These are phyloP conservation scores for Talaromyces rugulosus DNA, from an alignment of 2,329 filamentous ascomycete species.

Conservation along the genomic window DNA sequence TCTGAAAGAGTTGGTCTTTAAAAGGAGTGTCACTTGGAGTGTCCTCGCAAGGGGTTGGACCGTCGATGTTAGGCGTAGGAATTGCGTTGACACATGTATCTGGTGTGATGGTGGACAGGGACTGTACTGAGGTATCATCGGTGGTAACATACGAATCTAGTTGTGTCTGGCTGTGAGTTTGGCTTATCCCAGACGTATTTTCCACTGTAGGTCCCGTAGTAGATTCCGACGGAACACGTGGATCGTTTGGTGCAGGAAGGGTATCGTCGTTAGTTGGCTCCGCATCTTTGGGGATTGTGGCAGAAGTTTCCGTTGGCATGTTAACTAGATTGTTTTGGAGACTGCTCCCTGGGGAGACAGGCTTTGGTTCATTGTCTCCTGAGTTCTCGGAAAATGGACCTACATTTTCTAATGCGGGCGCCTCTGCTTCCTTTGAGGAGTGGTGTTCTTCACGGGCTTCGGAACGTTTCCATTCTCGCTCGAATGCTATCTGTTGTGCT, in stretches of 20 bases:
- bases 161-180: background rate
- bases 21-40: background rate
- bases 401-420: background rate
- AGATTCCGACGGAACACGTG: background rate
- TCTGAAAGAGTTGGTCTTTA: background rate
- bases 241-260: background rate
- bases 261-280: background rate
- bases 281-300: background rate
- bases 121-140: background rate
- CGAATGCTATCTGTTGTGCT: slow-evolving; percentile 69
- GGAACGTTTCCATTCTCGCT: slow-evolving; percentile 52
- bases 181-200: background rate
- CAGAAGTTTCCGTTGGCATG: background rate
- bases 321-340: background rate
- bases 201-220: background rate
- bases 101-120: background rate
- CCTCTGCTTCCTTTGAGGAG: slow-evolving; percentile 10
- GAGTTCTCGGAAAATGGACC: background rate
- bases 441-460: slow-evolving; percentile 5
- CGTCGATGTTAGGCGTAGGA: background rate
- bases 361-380: background rate
- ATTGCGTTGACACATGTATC: background rate
- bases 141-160: background rate
- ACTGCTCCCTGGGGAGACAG: background rate
- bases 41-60: background rate